Conservation (phyloP, 208 protist species). For the Leishmania martiniquensis region DNA sequence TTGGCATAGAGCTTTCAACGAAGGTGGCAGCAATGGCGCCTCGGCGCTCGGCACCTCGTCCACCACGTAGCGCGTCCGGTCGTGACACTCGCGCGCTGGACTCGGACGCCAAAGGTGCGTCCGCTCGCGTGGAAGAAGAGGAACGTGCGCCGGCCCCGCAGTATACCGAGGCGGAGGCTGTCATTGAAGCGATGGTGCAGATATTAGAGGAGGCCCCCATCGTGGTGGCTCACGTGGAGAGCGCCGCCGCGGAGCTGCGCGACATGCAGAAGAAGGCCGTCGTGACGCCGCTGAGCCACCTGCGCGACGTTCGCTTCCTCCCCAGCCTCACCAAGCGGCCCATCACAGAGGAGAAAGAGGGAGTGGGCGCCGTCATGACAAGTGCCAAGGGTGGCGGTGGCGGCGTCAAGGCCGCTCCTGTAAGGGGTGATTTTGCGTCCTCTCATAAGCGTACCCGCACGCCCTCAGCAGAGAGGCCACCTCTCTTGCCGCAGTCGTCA, state of each 20-base stretch:
- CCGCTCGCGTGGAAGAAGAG: neutral
- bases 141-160: neutral
- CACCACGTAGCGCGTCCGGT: neutral
- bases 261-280: constrained; percentile 13
- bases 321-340: neutral
- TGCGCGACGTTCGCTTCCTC: constrained; percentile 2
- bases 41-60: neutral
- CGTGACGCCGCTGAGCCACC: neutral
- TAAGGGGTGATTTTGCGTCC: neutral
- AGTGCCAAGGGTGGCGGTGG: neutral
- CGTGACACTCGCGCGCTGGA: neutral
- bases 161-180: constrained; percentile 16
- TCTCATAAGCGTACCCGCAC: constrained; percentile 3
- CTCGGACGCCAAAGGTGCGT: neutral
- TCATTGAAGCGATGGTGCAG: constrained; percentile 20
- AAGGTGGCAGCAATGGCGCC: neutral
- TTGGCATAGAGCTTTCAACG: constrained; percentile 6
- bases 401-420: neutral
- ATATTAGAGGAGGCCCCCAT: constrained; percentile 29
- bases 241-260: constrained; percentile 8
- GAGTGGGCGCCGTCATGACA: neutral
- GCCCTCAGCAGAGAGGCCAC: neutral
- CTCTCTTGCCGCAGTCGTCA: neutral
- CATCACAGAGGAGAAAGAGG: neutral
- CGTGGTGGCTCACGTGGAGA: constrained; percentile 16